A percentile compares a stretch with the other conserved stretches of the same genome.
Conservation (phyloP, 306 rosid genomes). For the Cucurbita maxima region DNA sequence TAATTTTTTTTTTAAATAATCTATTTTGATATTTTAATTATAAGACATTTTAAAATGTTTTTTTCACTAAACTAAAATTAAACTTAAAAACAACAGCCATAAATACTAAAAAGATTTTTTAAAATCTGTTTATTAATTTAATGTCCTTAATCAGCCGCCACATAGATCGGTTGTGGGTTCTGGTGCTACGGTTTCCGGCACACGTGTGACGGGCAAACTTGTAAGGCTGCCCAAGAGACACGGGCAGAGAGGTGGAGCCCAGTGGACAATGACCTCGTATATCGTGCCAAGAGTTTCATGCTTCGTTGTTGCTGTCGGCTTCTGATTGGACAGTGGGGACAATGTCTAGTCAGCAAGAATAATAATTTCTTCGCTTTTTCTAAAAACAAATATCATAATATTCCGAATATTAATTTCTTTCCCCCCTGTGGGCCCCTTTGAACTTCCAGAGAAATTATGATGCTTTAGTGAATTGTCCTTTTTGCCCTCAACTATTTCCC, state of each 20-base stretch:
- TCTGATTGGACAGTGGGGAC: slow-evolving; percentile 26
- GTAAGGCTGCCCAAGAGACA: background rate
- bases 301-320: slow-evolving; percentile 26
- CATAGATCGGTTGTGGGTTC: background rate
- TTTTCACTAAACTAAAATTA: too few relatives aligned
- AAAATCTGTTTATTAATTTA: too few relatives aligned
- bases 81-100: too few relatives aligned
- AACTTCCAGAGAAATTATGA: background rate
- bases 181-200: background rate
- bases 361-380: background rate
- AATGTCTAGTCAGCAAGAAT: slow-evolving; percentile 50
- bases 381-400: background rate
- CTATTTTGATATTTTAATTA: too few relatives aligned
- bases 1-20: too few relatives aligned
- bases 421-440: background rate
- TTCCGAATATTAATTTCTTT: background rate
- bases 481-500: background rate
- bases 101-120: too few relatives aligned
- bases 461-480: background rate
- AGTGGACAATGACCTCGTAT: slow-evolving; percentile 26
- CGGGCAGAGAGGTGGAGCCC: slow-evolving; percentile 8
- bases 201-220: background rate
- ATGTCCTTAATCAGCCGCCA: background rate
- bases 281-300: slow-evolving; percentile 36
- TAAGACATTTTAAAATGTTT: too few relatives aligned